A percentile compares a stretch with the other conserved stretches of the same genome.
These are phyloP conservation scores for Rubroboletus pulcherrimus DNA, from an alignment of 768 basidiomycete genomes.

Conservation along the genomic window DNA sequence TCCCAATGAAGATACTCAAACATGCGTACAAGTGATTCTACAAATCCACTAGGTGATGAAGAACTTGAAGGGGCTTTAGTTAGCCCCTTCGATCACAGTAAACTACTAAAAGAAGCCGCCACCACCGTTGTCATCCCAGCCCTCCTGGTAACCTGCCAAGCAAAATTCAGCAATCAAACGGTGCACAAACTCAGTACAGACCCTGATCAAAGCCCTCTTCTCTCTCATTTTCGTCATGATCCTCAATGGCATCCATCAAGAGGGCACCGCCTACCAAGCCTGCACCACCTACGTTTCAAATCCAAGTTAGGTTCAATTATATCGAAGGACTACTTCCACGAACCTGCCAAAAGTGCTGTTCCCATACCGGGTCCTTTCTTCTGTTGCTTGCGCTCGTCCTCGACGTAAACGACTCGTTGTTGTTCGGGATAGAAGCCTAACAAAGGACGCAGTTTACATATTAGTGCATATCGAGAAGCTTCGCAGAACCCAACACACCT, in stretches of 20 bases:
- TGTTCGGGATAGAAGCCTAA: conserved; percentile 33
- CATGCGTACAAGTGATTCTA: conserved; percentile 6
- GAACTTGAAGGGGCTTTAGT: not conserved
- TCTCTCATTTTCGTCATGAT: conserved; percentile 33
- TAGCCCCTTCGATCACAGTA: not conserved
- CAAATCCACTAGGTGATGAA: conserved; percentile 15
- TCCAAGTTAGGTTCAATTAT: not conserved
- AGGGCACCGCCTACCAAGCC: conserved; percentile 65
- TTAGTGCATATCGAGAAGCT: not conserved
- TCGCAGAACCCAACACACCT: conserved; percentile 12
- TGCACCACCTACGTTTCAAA: conserved; percentile 43
- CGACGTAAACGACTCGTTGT: conserved; percentile 33
- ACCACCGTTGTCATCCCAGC: conserved; percentile 10
- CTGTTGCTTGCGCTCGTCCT: conserved; percentile 37
- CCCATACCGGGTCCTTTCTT: conserved; percentile 52
- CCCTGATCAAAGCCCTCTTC: conserved; percentile 36
- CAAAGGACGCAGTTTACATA: conserved; percentile 1
- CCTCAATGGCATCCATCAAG: conserved; percentile 49
- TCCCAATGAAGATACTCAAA: not conserved
- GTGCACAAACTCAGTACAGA: conserved; percentile 10
- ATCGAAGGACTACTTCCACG: conserved; percentile 11
- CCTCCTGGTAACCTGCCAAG: conserved; percentile 31
- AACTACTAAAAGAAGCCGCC: conserved; percentile 8
- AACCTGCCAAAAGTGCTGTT: conserved; percentile 43
- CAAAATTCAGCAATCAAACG: conserved; percentile 6